Base-by-base conservation (phyloP, 2,329 filamentous ascomycete genomes). In the Apiospora pterosperma region DNA sequence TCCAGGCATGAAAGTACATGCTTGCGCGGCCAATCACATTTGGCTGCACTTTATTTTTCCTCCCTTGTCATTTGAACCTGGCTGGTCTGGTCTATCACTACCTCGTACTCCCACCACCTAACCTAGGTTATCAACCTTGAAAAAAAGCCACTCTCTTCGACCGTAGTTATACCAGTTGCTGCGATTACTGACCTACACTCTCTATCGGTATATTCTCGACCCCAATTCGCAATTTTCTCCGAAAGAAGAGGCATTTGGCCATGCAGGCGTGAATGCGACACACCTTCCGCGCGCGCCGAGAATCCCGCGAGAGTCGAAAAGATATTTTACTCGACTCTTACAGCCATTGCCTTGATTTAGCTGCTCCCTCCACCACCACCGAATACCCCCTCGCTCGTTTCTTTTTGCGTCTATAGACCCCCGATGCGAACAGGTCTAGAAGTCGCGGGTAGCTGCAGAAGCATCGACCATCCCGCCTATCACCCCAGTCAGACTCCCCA, bases 401-500 rank as follows among this genome's bases (percentile, higher is more conserved):
- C 19, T 34, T 55, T n/a, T 10, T 55, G 48, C 48, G 48, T 55
- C 19, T 55, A 55, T 19, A 55, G 48, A 34, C 28, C 48, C 48
- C 58, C 58, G 23, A 76, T 76, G 74, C 74, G 74, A 75, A 76
- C 74, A 70, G 72, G 70, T 73, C 72, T 71, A 74, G 73, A 75
- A 69, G 72, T 70, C 65, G 72, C 73, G 74, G 74, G 71, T 75
- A 75, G 71, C 70, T 76, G 74, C 74, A 76, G 71, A 67, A 75
- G 72, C 72, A 75, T 76, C 71, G 72, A 75, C 69, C 73, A 74
- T 76, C 74, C 74, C 72, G 72, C 73, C 72, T 76, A 74, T 65
- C 73, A 76, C 68, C 74, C 74, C 63, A 73, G 73, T 67, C 73
- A 76, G 66, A 74, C 74, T 61, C 72, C 74, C 69, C 73, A 75